Base-by-base conservation (phyloP, 371 early-diverging fungal species). In the Sporodiniella umbellata region DNA sequence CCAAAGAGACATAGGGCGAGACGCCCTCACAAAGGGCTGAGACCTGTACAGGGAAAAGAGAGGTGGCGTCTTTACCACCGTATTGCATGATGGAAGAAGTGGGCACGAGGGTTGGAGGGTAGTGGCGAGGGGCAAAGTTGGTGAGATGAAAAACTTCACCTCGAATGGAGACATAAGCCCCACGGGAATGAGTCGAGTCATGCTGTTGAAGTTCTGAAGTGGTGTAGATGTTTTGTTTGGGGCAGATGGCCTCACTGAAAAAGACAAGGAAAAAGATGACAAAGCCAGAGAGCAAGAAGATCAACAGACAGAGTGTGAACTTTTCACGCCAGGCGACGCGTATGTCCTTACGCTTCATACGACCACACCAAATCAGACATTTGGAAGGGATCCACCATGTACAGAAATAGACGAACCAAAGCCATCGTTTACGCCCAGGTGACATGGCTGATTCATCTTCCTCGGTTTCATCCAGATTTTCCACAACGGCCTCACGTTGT, bases 311-410 rank as follows among this genome's bases (percentile, higher is more conserved):
- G 11, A 98, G 79, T 1, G 96, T 87, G 4, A 97, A 83, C 72
- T 98, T 95, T 70, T 98, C 98, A 45, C 96, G 85, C 98, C 98
- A 98, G 0, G 98, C 96, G 64, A 93, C 81, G 24, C 88, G 88
- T 24, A 92, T 81, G 63, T 97, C 95, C 38, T 75, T 77, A 19
- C 84, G 84, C 54, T 84, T 83, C 85, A 93, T 92, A 35, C 82
- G 72, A 54, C 89, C 91, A 64, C 87, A 81, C 58, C 73, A 70
- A 17, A 64, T 50, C 60, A 94, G 60, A 42, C 78, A 79, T 17
- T 66, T 75, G 31, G 81, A 70, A 8, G 93, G 94, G 22, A 93
- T 80, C 89, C 92, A 94, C 88, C 89, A 94, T 0, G 98, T 98
- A 30, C 86, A 59, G 12, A 76, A 60, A 87, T 88, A 92, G 2